Evolutionary conservation across 1,284 basidiomycete species (phyloP).

Genomic region (Cerioporus squamosus): DNA sequence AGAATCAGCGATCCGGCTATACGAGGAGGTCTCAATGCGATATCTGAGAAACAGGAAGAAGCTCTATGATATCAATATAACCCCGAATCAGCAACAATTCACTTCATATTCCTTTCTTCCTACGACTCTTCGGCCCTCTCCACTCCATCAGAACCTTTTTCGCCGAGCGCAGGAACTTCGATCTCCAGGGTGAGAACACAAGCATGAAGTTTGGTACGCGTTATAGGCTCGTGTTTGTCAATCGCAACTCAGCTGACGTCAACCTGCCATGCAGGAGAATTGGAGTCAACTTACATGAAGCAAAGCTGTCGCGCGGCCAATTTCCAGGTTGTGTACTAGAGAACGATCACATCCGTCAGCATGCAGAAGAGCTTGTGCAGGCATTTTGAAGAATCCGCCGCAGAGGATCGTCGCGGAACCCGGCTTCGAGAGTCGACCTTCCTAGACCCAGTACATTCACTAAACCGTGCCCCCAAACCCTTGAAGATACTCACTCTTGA

Average conservation of each 20-base stretch:
- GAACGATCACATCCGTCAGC: neutral
- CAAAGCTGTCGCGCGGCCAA: conserved; percentile 17
- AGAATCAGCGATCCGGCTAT: conserved; percentile 23
- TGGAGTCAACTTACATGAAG: conserved; percentile 22
- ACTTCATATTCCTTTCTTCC: conserved; percentile 38
- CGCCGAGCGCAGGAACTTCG: conserved; percentile 39
- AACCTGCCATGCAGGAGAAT: no score
- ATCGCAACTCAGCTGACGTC: conserved; percentile 8
- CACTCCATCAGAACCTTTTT: conserved; percentile 39
- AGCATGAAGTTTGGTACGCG: conserved; percentile 30
- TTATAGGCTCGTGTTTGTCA: neutral
- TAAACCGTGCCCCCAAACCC: neutral
- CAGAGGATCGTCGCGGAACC: conserved; percentile 17
- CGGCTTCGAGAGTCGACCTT: conserved; percentile 1
- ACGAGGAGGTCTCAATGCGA: conserved; percentile 24
- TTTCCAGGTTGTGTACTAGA: conserved; percentile 6
- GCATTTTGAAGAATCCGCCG: neutral
- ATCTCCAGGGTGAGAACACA: conserved; percentile 37
- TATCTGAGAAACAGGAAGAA: conserved; percentile 28
- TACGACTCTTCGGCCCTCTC: conserved; percentile 39
- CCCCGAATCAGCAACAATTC: conserved; percentile 40
- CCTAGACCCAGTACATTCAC: neutral
- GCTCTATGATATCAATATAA: conserved; percentile 33
- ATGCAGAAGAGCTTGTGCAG: conserved; percentile 6
- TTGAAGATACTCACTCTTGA: neutral